Evolutionary conservation across 345 rosid genomes (phyloP).

Genomic region (Limnanthes douglasii): DNA sequence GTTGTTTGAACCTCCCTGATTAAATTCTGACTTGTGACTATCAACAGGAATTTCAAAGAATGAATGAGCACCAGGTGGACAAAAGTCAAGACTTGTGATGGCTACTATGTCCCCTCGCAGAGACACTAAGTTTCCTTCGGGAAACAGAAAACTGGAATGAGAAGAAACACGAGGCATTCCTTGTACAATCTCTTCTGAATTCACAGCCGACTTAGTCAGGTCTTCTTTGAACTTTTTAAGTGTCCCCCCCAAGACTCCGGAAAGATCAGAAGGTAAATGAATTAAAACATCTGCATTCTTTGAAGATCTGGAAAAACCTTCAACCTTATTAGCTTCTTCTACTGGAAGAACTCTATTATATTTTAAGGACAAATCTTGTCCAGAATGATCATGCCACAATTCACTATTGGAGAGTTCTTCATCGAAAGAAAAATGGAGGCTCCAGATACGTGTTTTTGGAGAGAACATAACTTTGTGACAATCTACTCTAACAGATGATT

Average conservation of each 20-base stretch:
- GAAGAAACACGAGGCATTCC: slow-evolving; percentile 12
- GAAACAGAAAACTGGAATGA: slow-evolving; percentile 26
- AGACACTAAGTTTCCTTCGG: slow-evolving; percentile 41
- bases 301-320: slow-evolving; percentile 2
- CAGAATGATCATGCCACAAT: slow-evolving; percentile 14
- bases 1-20: slow-evolving; percentile 11
- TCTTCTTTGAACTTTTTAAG: slow-evolving; percentile 21
- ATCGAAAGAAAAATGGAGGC: slow-evolving; percentile 31
- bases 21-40: slow-evolving; percentile 10
- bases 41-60: slow-evolving; percentile 12
- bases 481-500: slow-evolving; percentile 15
- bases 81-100: slow-evolving; percentile 23
- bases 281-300: slow-evolving; percentile 37
- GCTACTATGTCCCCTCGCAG: slow-evolving; percentile 41
- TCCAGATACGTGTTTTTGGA: slow-evolving; percentile 31
- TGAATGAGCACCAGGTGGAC: slow-evolving; percentile 8
- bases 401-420: slow-evolving; percentile 14
- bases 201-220: slow-evolving; percentile 11
- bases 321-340: slow-evolving; percentile 12
- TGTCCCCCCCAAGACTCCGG: slow-evolving; percentile 17
- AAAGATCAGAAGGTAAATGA: slow-evolving; percentile 26
- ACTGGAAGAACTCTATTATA: slow-evolving; percentile 10
- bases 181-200: slow-evolving; percentile 11
- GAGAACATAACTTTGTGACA: slow-evolving; percentile 23
- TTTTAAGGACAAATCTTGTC: slow-evolving; percentile 7